Evolutionary conservation across 768 basidiomycete genomes (phyloP).

Genomic region (Suillus variegatus): DNA sequence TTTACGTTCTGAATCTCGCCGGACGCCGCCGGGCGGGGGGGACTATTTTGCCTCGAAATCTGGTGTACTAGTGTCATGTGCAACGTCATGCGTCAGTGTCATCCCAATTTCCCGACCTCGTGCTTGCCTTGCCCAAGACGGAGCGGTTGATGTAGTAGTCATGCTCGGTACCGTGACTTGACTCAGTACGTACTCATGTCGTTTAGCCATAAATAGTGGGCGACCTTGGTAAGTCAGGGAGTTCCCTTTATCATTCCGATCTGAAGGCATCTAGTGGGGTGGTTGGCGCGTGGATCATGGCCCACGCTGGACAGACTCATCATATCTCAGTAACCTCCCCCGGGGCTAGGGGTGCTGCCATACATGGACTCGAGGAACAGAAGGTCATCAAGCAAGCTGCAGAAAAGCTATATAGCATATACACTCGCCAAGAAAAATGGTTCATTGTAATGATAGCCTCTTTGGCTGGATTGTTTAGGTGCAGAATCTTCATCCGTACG

Average conservation of each 20-base stretch:
- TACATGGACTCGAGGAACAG: neutral
- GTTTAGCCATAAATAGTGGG: neutral
- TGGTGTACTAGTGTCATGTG: neutral
- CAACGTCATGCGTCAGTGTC: neutral
- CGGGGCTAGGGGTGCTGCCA: neutral
- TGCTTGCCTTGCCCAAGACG: neutral
- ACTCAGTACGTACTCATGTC: neutral
- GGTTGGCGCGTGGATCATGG: neutral
- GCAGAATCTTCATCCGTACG: neutral
- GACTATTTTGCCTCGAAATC: too few species aligned
- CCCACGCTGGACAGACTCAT: neutral
- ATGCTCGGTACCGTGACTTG: neutral
- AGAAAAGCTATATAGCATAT: constrained; percentile 46
- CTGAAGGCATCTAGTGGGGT: neutral
- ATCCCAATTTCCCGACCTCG: neutral
- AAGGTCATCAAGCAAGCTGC: neutral
- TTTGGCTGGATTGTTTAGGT: constrained; percentile 68
- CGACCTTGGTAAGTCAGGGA: neutral
- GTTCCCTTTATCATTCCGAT: neutral
- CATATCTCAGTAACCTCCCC: neutral
- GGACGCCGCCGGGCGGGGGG: too few species aligned
- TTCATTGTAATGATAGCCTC: constrained; percentile 58
- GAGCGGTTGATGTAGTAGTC: neutral
- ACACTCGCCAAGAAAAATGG: constrained; percentile 63
- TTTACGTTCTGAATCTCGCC: neutral